Evolutionary conservation across 257 asterid genomes (phyloP).

Genomic region (Solanum clarkiae): DNA sequence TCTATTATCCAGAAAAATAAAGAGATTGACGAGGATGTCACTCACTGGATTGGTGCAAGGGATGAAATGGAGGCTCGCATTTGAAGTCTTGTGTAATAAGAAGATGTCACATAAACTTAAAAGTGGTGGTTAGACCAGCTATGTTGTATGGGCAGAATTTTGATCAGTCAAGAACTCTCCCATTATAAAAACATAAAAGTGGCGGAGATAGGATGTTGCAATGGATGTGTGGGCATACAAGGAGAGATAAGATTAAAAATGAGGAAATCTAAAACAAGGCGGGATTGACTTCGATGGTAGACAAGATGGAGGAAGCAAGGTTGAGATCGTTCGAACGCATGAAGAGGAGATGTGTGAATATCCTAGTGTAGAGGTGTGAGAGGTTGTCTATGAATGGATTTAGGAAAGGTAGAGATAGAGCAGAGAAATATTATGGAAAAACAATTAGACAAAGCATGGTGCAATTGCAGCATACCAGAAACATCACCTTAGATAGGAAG

Average conservation of each 20-base stretch:
- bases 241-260: neutral
- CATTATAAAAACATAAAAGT: neutral
- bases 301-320: neutral
- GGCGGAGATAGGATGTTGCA: neutral
- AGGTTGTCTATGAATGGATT: neutral
- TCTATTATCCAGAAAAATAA: too few relatives aligned
- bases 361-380: neutral
- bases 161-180: neutral
- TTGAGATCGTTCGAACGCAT: neutral
- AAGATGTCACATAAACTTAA: neutral
- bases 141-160: neutral
- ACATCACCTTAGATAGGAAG: neutral
- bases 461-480: neutral
- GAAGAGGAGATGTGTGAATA: neutral
- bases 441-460: neutral
- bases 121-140: neutral
- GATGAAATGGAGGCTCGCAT: neutral
- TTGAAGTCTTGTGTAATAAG: neutral
- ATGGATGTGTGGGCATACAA: neutral
- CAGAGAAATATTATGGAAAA: neutral
- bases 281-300: neutral
- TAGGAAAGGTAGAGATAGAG: neutral
- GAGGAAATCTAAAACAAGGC: neutral
- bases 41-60: neutral
- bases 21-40: neutral